phyloP scores from a whole-genome alignment of 768 basidiomycete genomes.

The Pleurotus tuoliensis region DNA sequence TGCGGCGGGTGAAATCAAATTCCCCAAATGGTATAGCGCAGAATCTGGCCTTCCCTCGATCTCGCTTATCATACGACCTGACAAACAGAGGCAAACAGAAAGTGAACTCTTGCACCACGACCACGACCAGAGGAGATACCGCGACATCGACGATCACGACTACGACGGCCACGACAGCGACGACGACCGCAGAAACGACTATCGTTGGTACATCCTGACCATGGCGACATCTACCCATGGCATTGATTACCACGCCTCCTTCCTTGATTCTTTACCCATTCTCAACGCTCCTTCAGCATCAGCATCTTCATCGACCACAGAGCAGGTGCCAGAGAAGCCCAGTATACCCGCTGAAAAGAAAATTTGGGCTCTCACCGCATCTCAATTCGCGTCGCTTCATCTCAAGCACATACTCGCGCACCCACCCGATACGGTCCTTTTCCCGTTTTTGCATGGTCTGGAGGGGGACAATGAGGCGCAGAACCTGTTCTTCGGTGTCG shows the following conservation, averaged over 20 bases:
- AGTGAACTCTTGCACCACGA: too few relatives aligned
- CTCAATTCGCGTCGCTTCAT: conserved; percentile 58
- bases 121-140: not conserved
- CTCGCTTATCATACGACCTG: too few relatives aligned
- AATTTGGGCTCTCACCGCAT: conserved; percentile 31
- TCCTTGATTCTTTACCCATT: conserved; percentile 21
- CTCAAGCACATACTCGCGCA: conserved; percentile 62
- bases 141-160: not conserved
- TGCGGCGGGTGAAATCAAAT: too few relatives aligned
- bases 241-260: conserved; percentile 18
- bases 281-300: not conserved
- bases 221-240: conserved; percentile 12
- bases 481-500: conserved; percentile 69
- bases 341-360: not conserved
- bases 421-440: conserved; percentile 76
- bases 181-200: not conserved
- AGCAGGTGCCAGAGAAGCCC: not conserved
- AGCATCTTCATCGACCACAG: not conserved
- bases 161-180: not conserved
- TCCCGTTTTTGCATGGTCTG: conserved; percentile 86
- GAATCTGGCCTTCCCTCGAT: too few relatives aligned
- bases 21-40: too few relatives aligned
- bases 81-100: too few relatives aligned
- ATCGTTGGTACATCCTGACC: not conserved
- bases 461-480: conserved; percentile 79